phyloP scores from a whole-genome alignment of 1,139 yeast genomes.

The Saccharomycopsis hybrid region DNA sequence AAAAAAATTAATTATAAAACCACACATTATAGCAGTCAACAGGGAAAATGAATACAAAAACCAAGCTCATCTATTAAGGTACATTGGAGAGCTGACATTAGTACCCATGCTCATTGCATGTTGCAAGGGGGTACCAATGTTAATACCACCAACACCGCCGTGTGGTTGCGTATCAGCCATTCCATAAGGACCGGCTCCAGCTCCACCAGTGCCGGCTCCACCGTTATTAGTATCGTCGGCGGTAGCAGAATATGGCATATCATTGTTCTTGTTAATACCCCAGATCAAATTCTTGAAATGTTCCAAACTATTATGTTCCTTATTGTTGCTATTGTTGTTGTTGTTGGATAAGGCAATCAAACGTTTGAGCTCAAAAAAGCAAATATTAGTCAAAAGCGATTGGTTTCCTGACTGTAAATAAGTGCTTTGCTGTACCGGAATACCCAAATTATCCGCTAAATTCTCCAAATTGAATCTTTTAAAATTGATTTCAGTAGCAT shows the following conservation, averaged over 20 bases:
- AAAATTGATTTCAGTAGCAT: conserved; percentile 24
- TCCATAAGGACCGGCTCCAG: background rate
- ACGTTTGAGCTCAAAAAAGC: conserved; percentile 44
- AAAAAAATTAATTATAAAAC: no score
- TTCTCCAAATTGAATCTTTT: conserved; percentile 31
- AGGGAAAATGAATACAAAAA: no score
- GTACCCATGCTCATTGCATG: conserved; percentile 17
- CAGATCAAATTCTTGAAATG: conserved; percentile 29
- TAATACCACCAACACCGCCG: background rate
- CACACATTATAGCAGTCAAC: no score
- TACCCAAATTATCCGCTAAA: conserved; percentile 46
- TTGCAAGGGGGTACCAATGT: conserved; percentile 18
- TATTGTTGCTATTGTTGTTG: conserved; percentile 6
- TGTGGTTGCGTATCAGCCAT: background rate
- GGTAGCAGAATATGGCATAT: background rate
- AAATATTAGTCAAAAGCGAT: conserved; percentile 41
- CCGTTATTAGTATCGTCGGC: conserved; percentile 1
- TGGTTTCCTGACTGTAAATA: conserved; percentile 46
- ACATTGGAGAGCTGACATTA: conserved; percentile 19
- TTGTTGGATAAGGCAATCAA: conserved; percentile 20
- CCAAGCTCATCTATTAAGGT: conserved; percentile 11
- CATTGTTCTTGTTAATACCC: conserved; percentile 26
- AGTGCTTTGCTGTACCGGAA: conserved; percentile 25
- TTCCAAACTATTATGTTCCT: conserved; percentile 21
- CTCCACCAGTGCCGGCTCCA: background rate